Evolutionary conservation across 2,329 filamentous ascomycete genomes (phyloP).

Genomic region (Cercospora nicotianae): DNA sequence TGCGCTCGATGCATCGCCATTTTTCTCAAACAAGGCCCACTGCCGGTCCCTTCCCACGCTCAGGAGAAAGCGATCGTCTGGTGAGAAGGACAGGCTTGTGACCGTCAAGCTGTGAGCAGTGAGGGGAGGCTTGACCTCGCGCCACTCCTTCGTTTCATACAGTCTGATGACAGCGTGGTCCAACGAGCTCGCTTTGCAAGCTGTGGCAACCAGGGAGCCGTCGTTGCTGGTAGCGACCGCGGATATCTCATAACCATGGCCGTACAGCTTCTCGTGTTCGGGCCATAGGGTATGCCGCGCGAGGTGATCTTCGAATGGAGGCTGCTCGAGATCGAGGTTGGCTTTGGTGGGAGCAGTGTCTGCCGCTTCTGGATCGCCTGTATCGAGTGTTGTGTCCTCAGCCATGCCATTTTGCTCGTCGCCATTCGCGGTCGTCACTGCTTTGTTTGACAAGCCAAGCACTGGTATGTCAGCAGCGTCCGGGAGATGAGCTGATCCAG

Average conservation of each 20-base stretch:
- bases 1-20: slow-evolving; percentile 37
- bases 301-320: slow-evolving; percentile 86
- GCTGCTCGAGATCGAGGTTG: slow-evolving; percentile 66
- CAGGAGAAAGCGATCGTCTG: slow-evolving; percentile 70
- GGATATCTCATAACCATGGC: slow-evolving; percentile 95
- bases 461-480: slow-evolving; percentile 95
- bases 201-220: slow-evolving; percentile 76
- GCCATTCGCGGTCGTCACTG: slow-evolving; percentile 58
- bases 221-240: slow-evolving; percentile 77
- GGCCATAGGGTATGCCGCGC: slow-evolving; percentile 92
- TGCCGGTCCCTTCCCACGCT: slow-evolving; percentile 90
- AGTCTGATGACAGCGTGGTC: slow-evolving; percentile 93
- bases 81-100: slow-evolving; percentile 76
- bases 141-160: slow-evolving; percentile 85
- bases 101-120: slow-evolving; percentile 85
- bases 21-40: slow-evolving; percentile 76
- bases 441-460: slow-evolving; percentile 93
- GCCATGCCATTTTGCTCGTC: slow-evolving; percentile 31
- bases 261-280: slow-evolving; percentile 93
- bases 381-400: slow-evolving; percentile 48
- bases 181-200: slow-evolving; percentile 86
- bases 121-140: slow-evolving; percentile 79
- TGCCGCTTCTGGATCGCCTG: slow-evolving; percentile 57
- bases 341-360: slow-evolving; percentile 59
- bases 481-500: slow-evolving; percentile 54